phyloP scores from a whole-genome alignment of 495 filamentous ascomycete genomes.

The Usnea hakonensis region DNA sequence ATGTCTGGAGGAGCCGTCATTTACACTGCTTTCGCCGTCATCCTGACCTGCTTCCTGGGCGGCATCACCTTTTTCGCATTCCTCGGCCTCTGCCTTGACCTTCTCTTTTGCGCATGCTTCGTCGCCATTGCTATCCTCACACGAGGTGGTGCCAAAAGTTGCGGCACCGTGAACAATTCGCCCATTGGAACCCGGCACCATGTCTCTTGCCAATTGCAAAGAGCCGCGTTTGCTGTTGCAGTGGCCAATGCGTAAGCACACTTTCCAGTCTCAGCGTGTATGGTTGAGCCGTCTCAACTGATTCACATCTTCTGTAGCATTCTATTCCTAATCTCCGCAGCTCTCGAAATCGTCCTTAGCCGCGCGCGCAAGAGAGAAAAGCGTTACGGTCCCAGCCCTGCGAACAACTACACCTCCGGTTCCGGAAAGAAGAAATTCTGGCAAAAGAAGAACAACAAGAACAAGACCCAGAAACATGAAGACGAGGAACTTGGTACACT shows the following conservation, averaged over 20 bases:
- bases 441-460: conserved; percentile 20
- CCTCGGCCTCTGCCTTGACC: conserved; percentile 73
- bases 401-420: conserved; percentile 71
- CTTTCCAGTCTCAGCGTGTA: not conserved
- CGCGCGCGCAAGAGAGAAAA: conserved; percentile 71
- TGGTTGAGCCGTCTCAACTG: not conserved
- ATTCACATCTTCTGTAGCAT: conserved; percentile 36
- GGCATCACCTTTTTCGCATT: conserved; percentile 65
- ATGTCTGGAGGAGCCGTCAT: conserved; percentile 65
- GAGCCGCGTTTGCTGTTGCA: conserved; percentile 65
- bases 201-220: conserved; percentile 59
- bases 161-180: conserved; percentile 59
- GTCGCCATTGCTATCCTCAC: conserved; percentile 72
- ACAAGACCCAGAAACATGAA: conserved; percentile 8
- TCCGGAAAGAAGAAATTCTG: conserved; percentile 34
- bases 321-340: conserved; percentile 59
- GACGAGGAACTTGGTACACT: conserved; percentile 20
- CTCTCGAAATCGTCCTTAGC: conserved; percentile 55
- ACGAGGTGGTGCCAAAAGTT: conserved; percentile 53
- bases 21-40: conserved; percentile 60
- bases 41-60: conserved; percentile 72
- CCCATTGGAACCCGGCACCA: conserved; percentile 45
- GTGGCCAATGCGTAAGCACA: conserved; percentile 66
- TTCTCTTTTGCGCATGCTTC: conserved; percentile 73
- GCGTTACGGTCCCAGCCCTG: conserved; percentile 67